These are phyloP conservation scores for Trichoderma breve DNA, from an alignment of 2,329 filamentous ascomycete genomes.

Conservation along the genomic window DNA sequence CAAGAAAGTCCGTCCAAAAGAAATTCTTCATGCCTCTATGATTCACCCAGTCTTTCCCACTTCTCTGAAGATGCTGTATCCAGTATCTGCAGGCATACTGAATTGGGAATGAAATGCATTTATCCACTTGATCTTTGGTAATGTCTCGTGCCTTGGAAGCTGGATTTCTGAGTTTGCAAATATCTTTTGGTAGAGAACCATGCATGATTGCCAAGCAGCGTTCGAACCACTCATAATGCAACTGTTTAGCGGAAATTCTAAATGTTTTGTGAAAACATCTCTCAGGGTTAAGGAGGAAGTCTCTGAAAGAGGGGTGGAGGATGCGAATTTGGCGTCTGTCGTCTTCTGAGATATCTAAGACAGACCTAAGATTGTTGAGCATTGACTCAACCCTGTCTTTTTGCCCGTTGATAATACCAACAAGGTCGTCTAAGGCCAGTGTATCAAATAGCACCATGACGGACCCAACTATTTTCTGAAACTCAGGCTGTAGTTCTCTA, in stretches of 20 bases:
- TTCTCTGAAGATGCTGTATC: not conserved
- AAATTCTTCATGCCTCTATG: not conserved
- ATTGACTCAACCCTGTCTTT: not conserved
- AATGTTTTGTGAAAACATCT: not conserved
- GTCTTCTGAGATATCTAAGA: not conserved
- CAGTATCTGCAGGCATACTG: not conserved
- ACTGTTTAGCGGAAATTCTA: not conserved
- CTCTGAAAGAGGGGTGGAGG: not conserved
- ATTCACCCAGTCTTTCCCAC: not conserved
- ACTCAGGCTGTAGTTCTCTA: not conserved
- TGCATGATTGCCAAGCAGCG: not conserved
- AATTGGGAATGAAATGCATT: not conserved
- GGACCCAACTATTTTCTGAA: not conserved
- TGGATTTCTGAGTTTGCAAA: not conserved
- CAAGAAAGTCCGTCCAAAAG: not conserved
- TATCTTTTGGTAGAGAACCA: not conserved
- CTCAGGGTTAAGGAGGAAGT: not conserved
- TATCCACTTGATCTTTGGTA: not conserved
- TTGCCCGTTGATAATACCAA: not conserved
- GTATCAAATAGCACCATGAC: not conserved
- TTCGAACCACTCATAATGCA: not conserved
- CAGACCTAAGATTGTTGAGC: not conserved
- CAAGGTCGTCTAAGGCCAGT: not conserved
- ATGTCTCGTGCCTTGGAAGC: not conserved
- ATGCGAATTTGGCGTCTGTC: not conserved